Percentiles rank a stretch among this genome's conserved stretches.
Evolutionary conservation across 805 yeast genomes (phyloP).

Genomic region (Komagataella mondaviorum): DNA sequence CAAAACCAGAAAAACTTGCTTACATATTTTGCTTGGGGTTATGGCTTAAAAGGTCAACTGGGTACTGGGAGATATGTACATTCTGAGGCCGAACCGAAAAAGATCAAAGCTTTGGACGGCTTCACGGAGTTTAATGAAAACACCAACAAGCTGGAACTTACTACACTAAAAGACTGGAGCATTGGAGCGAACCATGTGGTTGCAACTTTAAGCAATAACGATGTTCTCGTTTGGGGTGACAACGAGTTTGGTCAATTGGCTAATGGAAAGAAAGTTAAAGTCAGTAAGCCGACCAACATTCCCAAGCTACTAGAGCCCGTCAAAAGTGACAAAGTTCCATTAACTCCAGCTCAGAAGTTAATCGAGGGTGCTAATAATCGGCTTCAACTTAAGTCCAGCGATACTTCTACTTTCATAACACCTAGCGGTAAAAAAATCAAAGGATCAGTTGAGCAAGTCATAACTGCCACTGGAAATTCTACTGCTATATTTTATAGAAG

Average conservation of each 20-base stretch:
- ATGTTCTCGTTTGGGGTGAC: slow-evolving; percentile 72
- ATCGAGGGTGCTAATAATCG: slow-evolving; percentile 3
- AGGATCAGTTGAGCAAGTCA: neutral
- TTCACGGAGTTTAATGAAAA: slow-evolving; percentile 44
- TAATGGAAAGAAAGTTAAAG: slow-evolving; percentile 57
- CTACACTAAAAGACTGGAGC: slow-evolving; percentile 37
- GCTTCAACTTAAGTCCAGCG: slow-evolving; percentile 5
- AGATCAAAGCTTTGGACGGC: slow-evolving; percentile 32
- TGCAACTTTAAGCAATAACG: slow-evolving; percentile 45
- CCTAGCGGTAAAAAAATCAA: neutral
- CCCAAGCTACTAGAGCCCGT: slow-evolving; percentile 49
- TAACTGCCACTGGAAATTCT: neutral
- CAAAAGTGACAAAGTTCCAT: neutral
- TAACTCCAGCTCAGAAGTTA: slow-evolving; percentile 4
- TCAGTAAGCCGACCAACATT: slow-evolving; percentile 35
- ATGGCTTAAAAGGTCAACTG: slow-evolving; percentile 74
- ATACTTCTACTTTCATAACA: neutral
- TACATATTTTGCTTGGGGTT: slow-evolving; percentile 56
- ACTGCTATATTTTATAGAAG: neutral
- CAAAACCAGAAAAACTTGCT: slow-evolving; percentile 16
- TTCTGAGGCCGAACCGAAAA: slow-evolving; percentile 54
- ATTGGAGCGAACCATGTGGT: slow-evolving; percentile 57
- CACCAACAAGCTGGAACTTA: slow-evolving; percentile 22
- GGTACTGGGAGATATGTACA: slow-evolving; percentile 72
- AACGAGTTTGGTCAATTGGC: slow-evolving; percentile 79